Evolutionary conservation across 2,329 filamentous ascomycete genomes (phyloP).

Genomic region (Fusarium papillatum): DNA sequence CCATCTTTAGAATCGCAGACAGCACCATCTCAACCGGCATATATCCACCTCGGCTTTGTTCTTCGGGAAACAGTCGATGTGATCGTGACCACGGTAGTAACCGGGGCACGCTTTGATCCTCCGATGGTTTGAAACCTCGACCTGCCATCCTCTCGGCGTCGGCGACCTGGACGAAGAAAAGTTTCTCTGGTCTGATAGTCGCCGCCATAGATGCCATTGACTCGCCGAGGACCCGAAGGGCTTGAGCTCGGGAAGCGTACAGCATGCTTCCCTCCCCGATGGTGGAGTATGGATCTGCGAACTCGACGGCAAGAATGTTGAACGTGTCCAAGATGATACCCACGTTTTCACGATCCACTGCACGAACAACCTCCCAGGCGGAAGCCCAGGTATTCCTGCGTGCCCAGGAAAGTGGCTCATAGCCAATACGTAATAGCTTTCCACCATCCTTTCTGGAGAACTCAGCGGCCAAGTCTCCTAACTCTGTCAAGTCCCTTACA

Average conservation of each 20-base stretch:
- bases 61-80: conserved; percentile 19
- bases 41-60: conserved; percentile 19
- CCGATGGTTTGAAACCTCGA: neutral
- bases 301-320: conserved; percentile 29
- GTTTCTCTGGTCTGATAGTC: conserved; percentile 20
- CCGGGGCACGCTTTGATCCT: conserved; percentile 7
- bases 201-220: conserved; percentile 22
- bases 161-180: conserved; percentile 29
- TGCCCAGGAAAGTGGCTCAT: conserved; percentile 31
- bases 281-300: conserved; percentile 27
- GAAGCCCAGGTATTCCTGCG: conserved; percentile 30
- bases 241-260: conserved; percentile 4
- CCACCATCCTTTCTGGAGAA: conserved; percentile 16
- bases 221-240: conserved; percentile 16
- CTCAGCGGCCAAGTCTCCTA: conserved; percentile 18
- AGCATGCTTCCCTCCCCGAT: conserved; percentile 17
- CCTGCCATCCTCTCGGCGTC: conserved; percentile 24
- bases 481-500: conserved; percentile 14
- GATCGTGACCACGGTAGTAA: conserved; percentile 25
- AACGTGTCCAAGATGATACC: conserved; percentile 27
- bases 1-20: conserved; percentile 17
- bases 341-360: conserved; percentile 28
- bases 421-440: conserved; percentile 26
- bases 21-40: conserved; percentile 26
- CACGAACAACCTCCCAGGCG: conserved; percentile 30